These are phyloP conservation scores for Cladosporium sp. DNA, from an alignment of 2,329 filamentous ascomycete species.

Conservation along the genomic window DNA sequence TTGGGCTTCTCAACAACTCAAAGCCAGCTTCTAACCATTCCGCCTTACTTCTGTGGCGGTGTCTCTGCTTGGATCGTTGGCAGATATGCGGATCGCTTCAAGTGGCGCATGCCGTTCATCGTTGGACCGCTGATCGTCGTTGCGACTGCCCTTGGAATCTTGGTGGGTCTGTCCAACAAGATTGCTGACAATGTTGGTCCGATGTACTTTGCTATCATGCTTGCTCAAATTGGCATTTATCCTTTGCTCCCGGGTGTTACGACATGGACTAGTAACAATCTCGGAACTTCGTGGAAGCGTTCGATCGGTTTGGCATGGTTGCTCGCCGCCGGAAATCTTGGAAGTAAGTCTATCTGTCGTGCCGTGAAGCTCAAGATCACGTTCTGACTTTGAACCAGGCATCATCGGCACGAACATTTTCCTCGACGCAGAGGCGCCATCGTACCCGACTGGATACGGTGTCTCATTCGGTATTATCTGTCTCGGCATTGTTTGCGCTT, in stretches of 20 bases:
- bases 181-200: slow-evolving; percentile 21
- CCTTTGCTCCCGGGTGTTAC: slow-evolving; percentile 34
- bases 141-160: slow-evolving; percentile 31
- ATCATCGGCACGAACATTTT: slow-evolving; percentile 45
- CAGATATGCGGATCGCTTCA: slow-evolving; percentile 36
- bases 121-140: slow-evolving; percentile 23
- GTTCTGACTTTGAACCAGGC: slow-evolving; percentile 26
- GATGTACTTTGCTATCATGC: slow-evolving; percentile 34
- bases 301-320: slow-evolving; percentile 44
- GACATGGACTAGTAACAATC: slow-evolving; percentile 37
- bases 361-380: neutral
- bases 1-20: slow-evolving; percentile 30
- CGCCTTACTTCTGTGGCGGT: slow-evolving; percentile 36
- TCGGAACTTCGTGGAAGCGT: slow-evolving; percentile 38
- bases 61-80: slow-evolving; percentile 35
- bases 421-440: slow-evolving; percentile 43
- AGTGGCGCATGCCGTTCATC: slow-evolving; percentile 38
- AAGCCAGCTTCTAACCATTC: slow-evolving; percentile 33
- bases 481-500: slow-evolving; percentile 30
- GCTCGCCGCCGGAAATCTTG: slow-evolving; percentile 36
- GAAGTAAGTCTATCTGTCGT: slow-evolving; percentile 22
- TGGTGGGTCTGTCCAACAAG: slow-evolving; percentile 28
- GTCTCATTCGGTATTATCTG: slow-evolving; percentile 26
- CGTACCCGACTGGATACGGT: slow-evolving; percentile 54
- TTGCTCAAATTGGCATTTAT: slow-evolving; percentile 35